Evolutionary conservation across 805 yeast species (phyloP).

Genomic region (Candida glaebosa): DNA sequence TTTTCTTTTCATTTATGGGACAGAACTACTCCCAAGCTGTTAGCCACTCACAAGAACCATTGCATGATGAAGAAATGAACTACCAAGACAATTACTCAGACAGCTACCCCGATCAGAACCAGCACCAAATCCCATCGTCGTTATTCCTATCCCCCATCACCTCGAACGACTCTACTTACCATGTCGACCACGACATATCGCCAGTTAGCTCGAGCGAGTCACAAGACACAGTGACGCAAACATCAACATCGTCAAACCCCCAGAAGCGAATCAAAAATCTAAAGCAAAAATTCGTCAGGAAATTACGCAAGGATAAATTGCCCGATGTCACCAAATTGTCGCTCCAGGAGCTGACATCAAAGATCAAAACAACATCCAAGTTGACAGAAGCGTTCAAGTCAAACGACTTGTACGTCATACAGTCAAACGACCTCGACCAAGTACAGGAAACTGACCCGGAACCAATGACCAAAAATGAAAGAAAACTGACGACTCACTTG

Average conservation of each 20-base stretch:
- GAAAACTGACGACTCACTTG: background rate
- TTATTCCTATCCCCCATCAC: conserved; percentile 25
- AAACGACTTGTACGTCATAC: conserved; percentile 1
- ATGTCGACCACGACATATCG: conserved; percentile 6
- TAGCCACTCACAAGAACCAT: background rate
- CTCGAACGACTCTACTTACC: conserved; percentile 19
- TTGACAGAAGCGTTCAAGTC: background rate
- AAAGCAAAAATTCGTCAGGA: background rate
- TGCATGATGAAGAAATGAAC: background rate
- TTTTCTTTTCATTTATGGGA: background rate
- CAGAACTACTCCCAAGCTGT: background rate
- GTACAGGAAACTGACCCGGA: background rate
- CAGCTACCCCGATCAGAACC: conserved; percentile 7
- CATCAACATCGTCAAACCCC: background rate
- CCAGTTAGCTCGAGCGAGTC: conserved; percentile 3
- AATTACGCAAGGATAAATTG: conserved; percentile 2
- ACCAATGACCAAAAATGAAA: background rate
- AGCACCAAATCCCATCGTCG: conserved; percentile 12
- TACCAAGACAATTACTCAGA: background rate
- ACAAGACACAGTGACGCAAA: conserved; percentile 1
- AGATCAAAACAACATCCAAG: background rate
- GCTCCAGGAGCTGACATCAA: background rate
- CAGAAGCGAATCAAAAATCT: conserved; percentile 2
- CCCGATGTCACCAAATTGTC: background rate
- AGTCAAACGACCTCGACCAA: conserved; percentile 1